A percentile compares a stretch with the other conserved stretches of the same genome.
phyloP scores from a whole-genome alignment of 1,284 basidiomycete genomes.

The Ceratorhiza oryzae-sativae region DNA sequence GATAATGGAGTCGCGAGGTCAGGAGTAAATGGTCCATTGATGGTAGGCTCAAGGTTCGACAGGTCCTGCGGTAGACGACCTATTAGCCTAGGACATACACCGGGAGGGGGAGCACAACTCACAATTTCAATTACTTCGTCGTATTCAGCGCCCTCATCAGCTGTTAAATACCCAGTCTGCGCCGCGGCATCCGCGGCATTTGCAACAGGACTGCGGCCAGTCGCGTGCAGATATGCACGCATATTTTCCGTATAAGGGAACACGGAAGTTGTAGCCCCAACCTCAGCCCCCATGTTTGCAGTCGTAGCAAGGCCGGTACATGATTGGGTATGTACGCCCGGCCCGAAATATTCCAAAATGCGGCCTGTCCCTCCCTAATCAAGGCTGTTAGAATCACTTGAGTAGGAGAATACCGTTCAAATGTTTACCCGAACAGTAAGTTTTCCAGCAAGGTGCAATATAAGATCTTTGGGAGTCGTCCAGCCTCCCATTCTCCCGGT shows the following conservation, averaged over 20 bases:
- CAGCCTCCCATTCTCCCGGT: conserved; percentile 95
- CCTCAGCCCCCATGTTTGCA: conserved; percentile 99
- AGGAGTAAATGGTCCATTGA: conserved; percentile 98
- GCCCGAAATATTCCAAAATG: conserved; percentile 97
- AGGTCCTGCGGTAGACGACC: conserved; percentile 66
- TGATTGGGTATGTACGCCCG: conserved; percentile 89
- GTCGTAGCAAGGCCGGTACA: conserved; percentile 96
- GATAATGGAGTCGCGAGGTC: conserved; percentile 97
- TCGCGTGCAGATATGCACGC: conserved; percentile 89
- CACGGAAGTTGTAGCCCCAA: conserved; percentile 96
- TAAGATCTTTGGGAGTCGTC: conserved; percentile 98
- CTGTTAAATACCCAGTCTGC: conserved; percentile 73
- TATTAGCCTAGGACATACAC: background rate
- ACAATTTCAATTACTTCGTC: conserved; percentile 96
- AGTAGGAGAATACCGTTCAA: background rate
- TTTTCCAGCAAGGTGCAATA: conserved; percentile 92
- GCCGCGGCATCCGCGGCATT: conserved; percentile 88
- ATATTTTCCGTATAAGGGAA: conserved; percentile 96
- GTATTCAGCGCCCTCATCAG: conserved; percentile 93
- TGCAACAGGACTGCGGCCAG: conserved; percentile 88
- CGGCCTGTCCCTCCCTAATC: conserved; percentile 90
- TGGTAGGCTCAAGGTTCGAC: conserved; percentile 89
- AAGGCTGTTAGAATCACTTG: conserved; percentile 9
- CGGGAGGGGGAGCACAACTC: conserved; percentile 48
- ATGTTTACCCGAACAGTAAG: conserved; percentile 86